These are phyloP conservation scores for Galerina marginata DNA, from an alignment of 768 basidiomycete species.

Conservation along the genomic window DNA sequence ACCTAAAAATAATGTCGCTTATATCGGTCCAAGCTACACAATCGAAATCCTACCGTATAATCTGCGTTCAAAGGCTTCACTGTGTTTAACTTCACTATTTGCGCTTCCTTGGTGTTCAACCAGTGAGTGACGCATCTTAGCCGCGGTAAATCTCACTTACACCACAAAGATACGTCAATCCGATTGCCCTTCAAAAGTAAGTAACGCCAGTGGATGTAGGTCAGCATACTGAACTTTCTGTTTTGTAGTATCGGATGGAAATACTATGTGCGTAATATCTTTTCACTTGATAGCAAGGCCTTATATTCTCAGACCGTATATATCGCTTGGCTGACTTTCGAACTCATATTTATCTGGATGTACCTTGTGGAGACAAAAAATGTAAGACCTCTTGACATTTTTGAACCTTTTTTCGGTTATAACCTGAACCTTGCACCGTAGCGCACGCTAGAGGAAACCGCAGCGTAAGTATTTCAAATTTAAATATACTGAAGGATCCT, in stretches of 20 bases:
- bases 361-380: constrained; percentile 61
- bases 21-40: constrained; percentile 27
- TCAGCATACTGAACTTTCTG: background rate
- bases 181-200: constrained; percentile 40
- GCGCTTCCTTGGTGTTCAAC: constrained; percentile 69
- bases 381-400: constrained; percentile 18
- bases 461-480: constrained; percentile 38
- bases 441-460: constrained; percentile 68
- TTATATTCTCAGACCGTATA: constrained; percentile 43
- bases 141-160: background rate
- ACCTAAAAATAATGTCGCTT: background rate
- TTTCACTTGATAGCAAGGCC: background rate
- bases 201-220: background rate
- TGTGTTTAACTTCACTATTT: constrained; percentile 65
- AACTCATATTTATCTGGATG: constrained; percentile 54
- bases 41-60: constrained; percentile 36
- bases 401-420: background rate
- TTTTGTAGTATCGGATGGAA: constrained; percentile 55
- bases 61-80: constrained; percentile 74
- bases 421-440: constrained; percentile 20
- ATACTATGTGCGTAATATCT: constrained; percentile 52
- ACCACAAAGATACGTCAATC: constrained; percentile 53
- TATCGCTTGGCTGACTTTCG: constrained; percentile 59
- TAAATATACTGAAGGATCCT: background rate
- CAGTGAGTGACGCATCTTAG: constrained; percentile 37